Percentiles rank a stretch among this genome's conserved stretches.
Conservation (phyloP, 208 protist species). For the Vickermania spadyakhi region DNA sequence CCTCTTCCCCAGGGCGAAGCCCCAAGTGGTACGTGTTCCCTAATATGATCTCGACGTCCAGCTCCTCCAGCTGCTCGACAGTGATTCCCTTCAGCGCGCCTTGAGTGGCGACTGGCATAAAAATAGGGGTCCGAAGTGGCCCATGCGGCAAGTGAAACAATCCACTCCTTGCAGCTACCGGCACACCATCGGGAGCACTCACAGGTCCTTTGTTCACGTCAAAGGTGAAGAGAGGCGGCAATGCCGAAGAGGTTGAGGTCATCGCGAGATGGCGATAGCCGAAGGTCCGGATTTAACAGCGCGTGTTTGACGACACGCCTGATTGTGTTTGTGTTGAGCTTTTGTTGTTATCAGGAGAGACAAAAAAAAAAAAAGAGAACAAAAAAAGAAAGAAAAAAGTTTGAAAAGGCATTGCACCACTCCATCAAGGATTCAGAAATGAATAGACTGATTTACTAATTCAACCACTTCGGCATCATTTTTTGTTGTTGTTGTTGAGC, state of each 20-base stretch:
- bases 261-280: too few relatives aligned
- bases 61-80: constrained; percentile 88
- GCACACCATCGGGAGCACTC: constrained; percentile 17
- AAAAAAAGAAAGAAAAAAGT: too few relatives aligned
- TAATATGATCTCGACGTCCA: constrained; percentile 95
- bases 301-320: too few relatives aligned
- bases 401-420: too few relatives aligned
- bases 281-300: too few relatives aligned
- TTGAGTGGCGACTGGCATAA: constrained; percentile 98
- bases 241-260: background rate
- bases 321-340: too few relatives aligned
- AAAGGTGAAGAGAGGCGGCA: constrained; percentile 51
- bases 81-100: constrained; percentile 95
- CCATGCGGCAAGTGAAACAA: constrained; percentile 88
- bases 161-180: constrained; percentile 61
- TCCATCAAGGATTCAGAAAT: too few relatives aligned
- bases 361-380: too few relatives aligned
- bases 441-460: too few relatives aligned
- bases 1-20: constrained; percentile 87
- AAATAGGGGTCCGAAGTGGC: constrained; percentile 91
- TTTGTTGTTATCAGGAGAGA: too few relatives aligned
- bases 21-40: constrained; percentile 99
- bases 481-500: too few relatives aligned
- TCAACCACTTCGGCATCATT: too few relatives aligned
- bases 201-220: constrained; percentile 42